These are phyloP conservation scores for Lasiodiplodia hormozganensis DNA, from an alignment of 2,329 filamentous ascomycete genomes.

Conservation along the genomic window DNA sequence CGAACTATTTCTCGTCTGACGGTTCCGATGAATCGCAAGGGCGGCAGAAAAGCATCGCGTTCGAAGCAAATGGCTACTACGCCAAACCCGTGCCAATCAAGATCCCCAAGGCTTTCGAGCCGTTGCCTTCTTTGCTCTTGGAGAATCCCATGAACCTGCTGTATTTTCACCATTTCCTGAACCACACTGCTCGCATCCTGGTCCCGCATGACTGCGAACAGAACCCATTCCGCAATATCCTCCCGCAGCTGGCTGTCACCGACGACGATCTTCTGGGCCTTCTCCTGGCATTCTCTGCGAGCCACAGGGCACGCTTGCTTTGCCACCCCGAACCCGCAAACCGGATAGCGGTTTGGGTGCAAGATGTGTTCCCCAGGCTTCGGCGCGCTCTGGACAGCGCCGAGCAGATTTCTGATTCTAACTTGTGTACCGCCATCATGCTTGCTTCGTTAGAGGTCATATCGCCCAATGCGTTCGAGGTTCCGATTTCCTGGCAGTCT, in stretches of 20 bases:
- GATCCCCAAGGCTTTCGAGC: slow-evolving; percentile 64
- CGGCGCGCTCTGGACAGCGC: slow-evolving; percentile 69
- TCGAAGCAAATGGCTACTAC: slow-evolving; percentile 72
- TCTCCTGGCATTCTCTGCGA: slow-evolving; percentile 83
- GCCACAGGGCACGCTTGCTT: slow-evolving; percentile 77
- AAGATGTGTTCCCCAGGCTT: slow-evolving; percentile 77
- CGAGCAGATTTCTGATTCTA: slow-evolving; percentile 72
- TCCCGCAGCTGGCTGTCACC: slow-evolving; percentile 71
- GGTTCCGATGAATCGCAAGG: slow-evolving; percentile 41
- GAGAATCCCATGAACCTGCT: slow-evolving; percentile 83
- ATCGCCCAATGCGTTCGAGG: slow-evolving; percentile 79
- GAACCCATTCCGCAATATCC: slow-evolving; percentile 66
- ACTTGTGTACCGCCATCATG: slow-evolving; percentile 84
- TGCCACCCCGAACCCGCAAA: slow-evolving; percentile 76
- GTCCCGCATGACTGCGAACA: slow-evolving; percentile 68
- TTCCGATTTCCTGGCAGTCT: slow-evolving; percentile 80
- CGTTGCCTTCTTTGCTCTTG: slow-evolving; percentile 63
- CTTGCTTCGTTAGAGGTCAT: slow-evolving; percentile 83
- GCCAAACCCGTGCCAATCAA: slow-evolving; percentile 70
- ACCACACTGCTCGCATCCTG: slow-evolving; percentile 76
- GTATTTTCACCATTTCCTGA: slow-evolving; percentile 76
- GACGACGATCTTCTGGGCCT: slow-evolving; percentile 77
- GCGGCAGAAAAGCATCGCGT: slow-evolving; percentile 58
- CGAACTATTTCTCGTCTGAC: slow-evolving; percentile 29
- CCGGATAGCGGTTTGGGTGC: slow-evolving; percentile 81